Conservation (phyloP, 2,329 filamentous ascomycete species). For the Stachybotrys chlorohalonatus region DNA sequence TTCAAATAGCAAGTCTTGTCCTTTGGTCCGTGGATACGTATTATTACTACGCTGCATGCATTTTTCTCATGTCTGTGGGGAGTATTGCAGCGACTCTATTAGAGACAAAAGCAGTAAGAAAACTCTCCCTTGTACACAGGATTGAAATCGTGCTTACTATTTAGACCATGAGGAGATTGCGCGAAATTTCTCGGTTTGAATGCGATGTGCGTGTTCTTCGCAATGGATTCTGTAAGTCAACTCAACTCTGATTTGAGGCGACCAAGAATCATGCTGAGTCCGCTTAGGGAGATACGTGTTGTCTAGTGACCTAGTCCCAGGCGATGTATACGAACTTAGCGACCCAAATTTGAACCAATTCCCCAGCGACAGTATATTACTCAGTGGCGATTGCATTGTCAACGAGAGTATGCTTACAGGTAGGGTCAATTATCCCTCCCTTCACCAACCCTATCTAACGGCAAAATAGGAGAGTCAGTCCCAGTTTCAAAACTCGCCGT, state of each 20-base stretch:
- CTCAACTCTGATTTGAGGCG: neutral
- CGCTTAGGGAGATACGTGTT: conserved; percentile 66
- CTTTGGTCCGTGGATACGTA: conserved; percentile 95
- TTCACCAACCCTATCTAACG: conserved; percentile 3
- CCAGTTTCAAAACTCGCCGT: conserved; percentile 89
- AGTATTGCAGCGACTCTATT: conserved; percentile 85
- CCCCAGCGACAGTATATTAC: conserved; percentile 82
- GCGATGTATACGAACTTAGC: conserved; percentile 93
- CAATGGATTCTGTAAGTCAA: conserved; percentile 75
- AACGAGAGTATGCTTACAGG: conserved; percentile 97
- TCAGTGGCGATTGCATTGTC: conserved; percentile 94
- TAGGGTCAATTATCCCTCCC: conserved; percentile 18
- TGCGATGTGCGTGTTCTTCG: conserved; percentile 90
- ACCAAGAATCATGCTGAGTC: neutral
- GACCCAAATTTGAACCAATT: conserved; percentile 84
- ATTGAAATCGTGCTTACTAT: conserved; percentile 2
- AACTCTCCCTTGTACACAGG: neutral
- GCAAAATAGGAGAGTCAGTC: conserved; percentile 67
- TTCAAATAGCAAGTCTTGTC: conserved; percentile 87
- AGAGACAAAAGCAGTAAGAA: conserved; percentile 71
- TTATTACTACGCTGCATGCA: conserved; percentile 94
- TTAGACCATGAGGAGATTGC: conserved; percentile 78
- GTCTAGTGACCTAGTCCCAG: conserved; percentile 83
- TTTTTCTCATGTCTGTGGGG: conserved; percentile 87
- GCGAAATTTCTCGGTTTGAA: conserved; percentile 89